Evolutionary conservation across 768 basidiomycete genomes (phyloP), one percentile per base, ranked within the genome.

Genomic region (Lactifluus hygrophoroides): DNA sequence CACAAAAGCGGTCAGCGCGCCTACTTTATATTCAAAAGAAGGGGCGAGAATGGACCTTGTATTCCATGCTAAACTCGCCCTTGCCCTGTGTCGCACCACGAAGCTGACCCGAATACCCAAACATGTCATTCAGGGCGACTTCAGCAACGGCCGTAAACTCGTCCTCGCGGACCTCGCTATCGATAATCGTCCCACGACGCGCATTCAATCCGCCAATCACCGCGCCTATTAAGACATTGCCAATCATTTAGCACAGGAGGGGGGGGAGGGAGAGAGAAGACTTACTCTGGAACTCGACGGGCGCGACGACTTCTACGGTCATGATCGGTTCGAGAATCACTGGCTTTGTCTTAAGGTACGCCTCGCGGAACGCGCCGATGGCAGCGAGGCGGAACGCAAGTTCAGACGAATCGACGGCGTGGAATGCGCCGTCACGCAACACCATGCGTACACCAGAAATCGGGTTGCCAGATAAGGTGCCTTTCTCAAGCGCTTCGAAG

Each of bases 241-340:
- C 49, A 21, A 54, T 16, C 52, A 44, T 47, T 10, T 19, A 64
- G 21, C 53, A 50, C 56, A 37, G 28, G 9, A 21, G 58, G 16
- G 27, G 40, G 43, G 27, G 34, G 25, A 40, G 17, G 16, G 51
- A 21, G 11, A 52, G 27, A 6, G 40, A 27, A 7, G 14, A 74
- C 77, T 51, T 69, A 79, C 88, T 88, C 71, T 99, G 96, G 80
- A 98, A 99, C 69, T 99, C 96, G 13, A 82, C 78, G 2, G 96
- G 96, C 0, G 95, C 94, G 38, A 97, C 86, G 27, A 98, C 91
- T 67, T 99, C 95, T 37, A 99, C 95, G 16, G 82, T 90, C 95
- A 99, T 99, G 73, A 98, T 87, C n/a, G 95, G 95, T 69, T 99
- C 95, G 40, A 99, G 74, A 56, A 99, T 86, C 52, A 91, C 85